These are phyloP conservation scores for Agaricales sp. DNA, from an alignment of 1,284 basidiomycete species.

Conservation along the genomic window DNA sequence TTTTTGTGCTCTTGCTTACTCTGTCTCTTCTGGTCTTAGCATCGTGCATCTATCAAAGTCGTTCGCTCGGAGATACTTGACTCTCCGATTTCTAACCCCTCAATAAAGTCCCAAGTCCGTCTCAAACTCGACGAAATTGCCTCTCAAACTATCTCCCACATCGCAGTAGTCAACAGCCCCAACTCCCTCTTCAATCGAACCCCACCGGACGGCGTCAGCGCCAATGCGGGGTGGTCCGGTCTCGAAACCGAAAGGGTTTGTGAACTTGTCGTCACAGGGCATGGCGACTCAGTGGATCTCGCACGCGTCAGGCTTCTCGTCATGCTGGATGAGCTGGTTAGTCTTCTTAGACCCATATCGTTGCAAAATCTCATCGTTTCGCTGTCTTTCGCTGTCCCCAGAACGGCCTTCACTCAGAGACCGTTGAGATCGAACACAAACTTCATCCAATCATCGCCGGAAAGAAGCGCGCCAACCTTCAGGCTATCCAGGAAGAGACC, in stretches of 20 bases:
- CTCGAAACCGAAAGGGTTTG: conserved; percentile 91
- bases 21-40: conserved; percentile 31
- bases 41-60: conserved; percentile 80
- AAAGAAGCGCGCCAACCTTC: conserved; percentile 80
- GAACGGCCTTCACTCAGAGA: conserved; percentile 85
- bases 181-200: conserved; percentile 61
- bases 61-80: conserved; percentile 90
- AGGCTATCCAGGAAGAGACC: conserved; percentile 95
- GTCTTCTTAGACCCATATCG: conserved; percentile 20
- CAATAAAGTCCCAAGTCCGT: conserved; percentile 81
- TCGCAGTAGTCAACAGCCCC: conserved; percentile 81
- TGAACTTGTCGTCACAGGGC: conserved; percentile 85
- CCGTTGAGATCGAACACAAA: conserved; percentile 93
- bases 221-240: conserved; percentile 70
- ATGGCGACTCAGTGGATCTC: conserved; percentile 82
- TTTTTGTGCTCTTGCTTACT: conserved; percentile 9
- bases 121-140: conserved; percentile 89
- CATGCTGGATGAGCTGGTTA: conserved; percentile 87
- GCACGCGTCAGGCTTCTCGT: conserved; percentile 87
- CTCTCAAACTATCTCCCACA: conserved; percentile 77
- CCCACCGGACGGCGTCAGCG: conserved; percentile 67
- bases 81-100: conserved; percentile 70
- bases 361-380: conserved; percentile 7
- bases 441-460: conserved; percentile 89
- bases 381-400: too few relatives aligned